Conservation (phyloP, 78 protist genomes). For the Corallochytrium limacisporum region DNA sequence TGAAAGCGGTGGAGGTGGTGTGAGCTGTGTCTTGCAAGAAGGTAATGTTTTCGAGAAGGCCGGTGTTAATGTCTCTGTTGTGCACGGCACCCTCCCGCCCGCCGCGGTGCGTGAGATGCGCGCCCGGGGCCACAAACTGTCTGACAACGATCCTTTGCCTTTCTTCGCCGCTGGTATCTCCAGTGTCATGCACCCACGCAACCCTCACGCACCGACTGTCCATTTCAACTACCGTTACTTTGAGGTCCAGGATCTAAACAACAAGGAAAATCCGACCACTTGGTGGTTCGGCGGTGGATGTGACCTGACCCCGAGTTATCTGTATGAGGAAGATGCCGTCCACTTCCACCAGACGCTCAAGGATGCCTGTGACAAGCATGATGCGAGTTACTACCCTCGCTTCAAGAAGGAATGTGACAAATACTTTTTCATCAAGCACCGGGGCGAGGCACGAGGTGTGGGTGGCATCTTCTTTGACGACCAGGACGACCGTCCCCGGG, state of each 20-base stretch:
- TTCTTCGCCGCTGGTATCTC: constrained; percentile 27
- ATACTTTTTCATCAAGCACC: constrained; percentile 19
- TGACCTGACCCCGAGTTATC: constrained; percentile 35
- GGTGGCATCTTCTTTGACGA: constrained; percentile 43
- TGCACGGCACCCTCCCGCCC: constrained; percentile 8
- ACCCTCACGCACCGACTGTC: constrained; percentile 33
- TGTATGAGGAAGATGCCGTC: constrained; percentile 10
- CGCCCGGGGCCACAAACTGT: neutral
- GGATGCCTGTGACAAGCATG: constrained; percentile 1
- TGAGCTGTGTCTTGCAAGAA: constrained; percentile 9
- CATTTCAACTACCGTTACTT: constrained; percentile 44
- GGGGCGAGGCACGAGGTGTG: constrained; percentile 28
- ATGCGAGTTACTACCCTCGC: neutral
- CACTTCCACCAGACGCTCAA: constrained; percentile 12
- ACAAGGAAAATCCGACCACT: neutral
- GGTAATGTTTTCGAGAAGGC: constrained; percentile 23
- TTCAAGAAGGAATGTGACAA: constrained; percentile 28
- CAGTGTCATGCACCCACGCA: constrained; percentile 27
- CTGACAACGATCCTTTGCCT: neutral
- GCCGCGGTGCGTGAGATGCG: constrained; percentile 7
- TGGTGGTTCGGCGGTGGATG: constrained; percentile 55
- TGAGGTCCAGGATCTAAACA: neutral
- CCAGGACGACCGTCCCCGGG: neutral
- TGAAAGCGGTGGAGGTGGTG: constrained; percentile 15
- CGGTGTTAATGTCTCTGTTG: constrained; percentile 10